phyloP scores from a whole-genome alignment of 805 yeast genomes.

The Blastobotrys robertii region DNA sequence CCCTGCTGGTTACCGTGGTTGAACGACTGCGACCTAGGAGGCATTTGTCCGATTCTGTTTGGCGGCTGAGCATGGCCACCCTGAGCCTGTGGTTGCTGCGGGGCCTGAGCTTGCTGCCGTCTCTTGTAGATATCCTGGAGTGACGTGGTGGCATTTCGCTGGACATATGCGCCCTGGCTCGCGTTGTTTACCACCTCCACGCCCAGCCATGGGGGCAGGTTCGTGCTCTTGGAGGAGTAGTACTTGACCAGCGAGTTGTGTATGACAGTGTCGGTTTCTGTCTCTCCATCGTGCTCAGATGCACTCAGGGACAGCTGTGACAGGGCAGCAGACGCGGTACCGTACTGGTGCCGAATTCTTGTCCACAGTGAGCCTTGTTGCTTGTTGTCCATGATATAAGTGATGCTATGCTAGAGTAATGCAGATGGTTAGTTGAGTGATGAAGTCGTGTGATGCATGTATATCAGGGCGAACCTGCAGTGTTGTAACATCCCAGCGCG shows the following conservation, averaged over 20 bases:
- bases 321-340: slow-evolving; percentile 19
- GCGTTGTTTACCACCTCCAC: slow-evolving; percentile 5
- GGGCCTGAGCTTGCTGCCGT: slow-evolving; percentile 9
- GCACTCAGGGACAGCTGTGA: slow-evolving; percentile 20
- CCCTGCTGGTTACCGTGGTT: not conserved
- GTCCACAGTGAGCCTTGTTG: slow-evolving; percentile 21
- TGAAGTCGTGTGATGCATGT: not conserved
- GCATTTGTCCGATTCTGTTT: not conserved
- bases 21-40: slow-evolving; percentile 7
- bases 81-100: slow-evolving; percentile 3
- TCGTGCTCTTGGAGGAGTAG: slow-evolving; percentile 25
- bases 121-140: slow-evolving; percentile 17
- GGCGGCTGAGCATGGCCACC: not conserved
- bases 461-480: not conserved
- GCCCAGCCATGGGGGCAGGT: slow-evolving; percentile 27
- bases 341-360: slow-evolving; percentile 19
- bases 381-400: slow-evolving; percentile 4
- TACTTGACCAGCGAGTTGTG: slow-evolving; percentile 36
- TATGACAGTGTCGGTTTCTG: slow-evolving; percentile 34
- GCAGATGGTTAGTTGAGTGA: not conserved
- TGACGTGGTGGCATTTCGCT: slow-evolving; percentile 3
- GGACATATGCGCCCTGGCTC: not conserved
- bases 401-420: slow-evolving; percentile 2
- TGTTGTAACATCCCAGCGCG: not conserved
- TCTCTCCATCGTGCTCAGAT: slow-evolving; percentile 35